phyloP scores from a whole-genome alignment of 2,329 filamentous ascomycete species.

The Verticillium tricorpus region DNA sequence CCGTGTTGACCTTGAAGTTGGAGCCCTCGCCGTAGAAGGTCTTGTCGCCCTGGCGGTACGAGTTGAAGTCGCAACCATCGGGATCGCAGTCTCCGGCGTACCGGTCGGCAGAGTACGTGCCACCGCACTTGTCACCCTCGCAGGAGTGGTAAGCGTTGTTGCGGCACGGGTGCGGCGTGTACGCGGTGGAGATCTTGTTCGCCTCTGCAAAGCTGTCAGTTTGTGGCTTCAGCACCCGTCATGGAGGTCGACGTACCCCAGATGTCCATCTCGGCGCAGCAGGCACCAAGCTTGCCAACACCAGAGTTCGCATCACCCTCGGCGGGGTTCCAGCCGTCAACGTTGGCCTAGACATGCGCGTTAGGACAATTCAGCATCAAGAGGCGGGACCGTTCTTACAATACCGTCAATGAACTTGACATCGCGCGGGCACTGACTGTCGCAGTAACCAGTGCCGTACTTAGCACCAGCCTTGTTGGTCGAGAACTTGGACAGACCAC shows the following conservation, averaged over 20 bases:
- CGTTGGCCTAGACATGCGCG: constrained; percentile 35
- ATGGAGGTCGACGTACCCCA: constrained; percentile 29
- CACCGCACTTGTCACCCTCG: constrained; percentile 46
- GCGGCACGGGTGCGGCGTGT: constrained; percentile 62
- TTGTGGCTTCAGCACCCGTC: constrained; percentile 10
- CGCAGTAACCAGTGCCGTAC: constrained; percentile 55
- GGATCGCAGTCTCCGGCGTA: constrained; percentile 62
- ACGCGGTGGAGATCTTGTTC: constrained; percentile 59
- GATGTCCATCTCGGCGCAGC: constrained; percentile 60
- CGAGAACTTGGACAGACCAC: constrained; percentile 44
- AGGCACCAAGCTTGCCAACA: constrained; percentile 46
- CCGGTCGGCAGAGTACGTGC: constrained; percentile 45
- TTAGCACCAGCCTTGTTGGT: constrained; percentile 50
- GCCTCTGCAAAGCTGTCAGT: constrained; percentile 46
- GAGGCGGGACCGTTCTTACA: constrained; percentile 21
- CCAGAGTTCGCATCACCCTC: constrained; percentile 50
- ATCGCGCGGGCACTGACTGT: constrained; percentile 48
- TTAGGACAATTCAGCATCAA: background rate
- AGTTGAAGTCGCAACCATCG: constrained; percentile 68
- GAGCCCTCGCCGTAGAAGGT: constrained; percentile 56
- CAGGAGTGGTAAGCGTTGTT: constrained; percentile 46
- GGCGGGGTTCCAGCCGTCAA: constrained; percentile 47
- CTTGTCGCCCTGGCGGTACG: constrained; percentile 60
- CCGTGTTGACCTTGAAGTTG: constrained; percentile 54
- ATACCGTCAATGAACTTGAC: constrained; percentile 54